A percentile compares a stretch with the other conserved stretches of the same genome.
Evolutionary conservation across 2,329 filamentous ascomycete species (phyloP).

Genomic region (Cladorrhinum sp.): DNA sequence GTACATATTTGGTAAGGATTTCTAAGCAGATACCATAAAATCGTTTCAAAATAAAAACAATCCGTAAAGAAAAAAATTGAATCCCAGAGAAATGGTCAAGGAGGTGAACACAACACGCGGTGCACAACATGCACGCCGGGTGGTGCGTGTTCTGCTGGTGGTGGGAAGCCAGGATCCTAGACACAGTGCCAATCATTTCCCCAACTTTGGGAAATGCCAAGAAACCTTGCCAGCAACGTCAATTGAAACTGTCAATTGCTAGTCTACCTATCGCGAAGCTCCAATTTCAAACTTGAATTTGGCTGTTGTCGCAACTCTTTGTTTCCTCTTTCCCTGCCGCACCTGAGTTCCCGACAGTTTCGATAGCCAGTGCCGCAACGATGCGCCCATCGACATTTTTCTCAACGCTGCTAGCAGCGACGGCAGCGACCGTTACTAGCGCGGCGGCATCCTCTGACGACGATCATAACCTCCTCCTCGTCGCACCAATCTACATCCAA

Average conservation of each 20-base stretch:
- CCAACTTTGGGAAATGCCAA: neutral
- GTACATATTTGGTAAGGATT: neutral
- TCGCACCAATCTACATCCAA: slow-evolving; percentile 54
- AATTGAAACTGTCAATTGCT: too few species aligned
- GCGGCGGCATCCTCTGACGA: neutral
- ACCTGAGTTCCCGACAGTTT: too few species aligned
- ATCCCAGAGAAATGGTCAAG: neutral
- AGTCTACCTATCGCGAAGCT: too few species aligned
- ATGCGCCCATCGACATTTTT: neutral
- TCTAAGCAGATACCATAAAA: neutral
- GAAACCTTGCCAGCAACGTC: neutral
- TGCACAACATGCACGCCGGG: too few species aligned
- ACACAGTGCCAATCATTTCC: neutral
- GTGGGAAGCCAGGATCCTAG: neutral
- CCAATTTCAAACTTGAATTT: too few species aligned
- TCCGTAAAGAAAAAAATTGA: neutral
- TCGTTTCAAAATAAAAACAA: neutral
- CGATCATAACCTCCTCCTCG: slow-evolving; percentile 22
- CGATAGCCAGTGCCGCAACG: neutral
- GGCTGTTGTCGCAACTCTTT: too few species aligned
- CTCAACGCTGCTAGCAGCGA: neutral
- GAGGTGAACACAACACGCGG: neutral
- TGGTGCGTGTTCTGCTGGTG: neutral
- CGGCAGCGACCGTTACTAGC: neutral
- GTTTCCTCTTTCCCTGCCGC: too few species aligned